These are phyloP conservation scores for Daldinia loculata DNA, from an alignment of 495 filamentous ascomycete species.

Conservation along the genomic window DNA sequence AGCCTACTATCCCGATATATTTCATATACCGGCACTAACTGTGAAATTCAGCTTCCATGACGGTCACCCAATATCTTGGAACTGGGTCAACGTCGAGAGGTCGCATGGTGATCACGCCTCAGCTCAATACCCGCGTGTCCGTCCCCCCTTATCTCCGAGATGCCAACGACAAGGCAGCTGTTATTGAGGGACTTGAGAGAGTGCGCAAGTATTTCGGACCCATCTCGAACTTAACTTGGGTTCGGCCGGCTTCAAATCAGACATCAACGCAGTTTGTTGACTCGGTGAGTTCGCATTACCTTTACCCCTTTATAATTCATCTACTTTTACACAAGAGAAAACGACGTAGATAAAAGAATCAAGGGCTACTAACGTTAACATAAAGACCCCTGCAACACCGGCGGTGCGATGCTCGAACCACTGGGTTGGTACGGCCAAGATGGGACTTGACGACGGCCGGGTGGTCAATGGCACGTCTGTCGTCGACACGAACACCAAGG, in stretches of 20 bases:
- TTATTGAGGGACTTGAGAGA: conserved; percentile 58
- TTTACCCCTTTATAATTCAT: background rate
- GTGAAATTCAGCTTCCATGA: conserved; percentile 49
- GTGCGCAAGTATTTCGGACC: conserved; percentile 58
- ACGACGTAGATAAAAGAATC: background rate
- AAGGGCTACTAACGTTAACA: background rate
- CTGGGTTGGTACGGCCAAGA: conserved; percentile 64
- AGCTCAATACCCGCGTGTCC: conserved; percentile 57
- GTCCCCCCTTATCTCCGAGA: conserved; percentile 55
- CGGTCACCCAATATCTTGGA: conserved; percentile 64
- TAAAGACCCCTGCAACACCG: conserved; percentile 47
- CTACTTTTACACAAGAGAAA: background rate
- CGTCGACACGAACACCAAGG: conserved; percentile 64
- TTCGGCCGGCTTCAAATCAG: conserved; percentile 57
- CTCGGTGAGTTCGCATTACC: conserved; percentile 23
- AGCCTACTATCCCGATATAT: conserved; percentile 4
- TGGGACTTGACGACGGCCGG: conserved; percentile 64
- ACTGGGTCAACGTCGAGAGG: conserved; percentile 62
- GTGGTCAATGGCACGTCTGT: conserved; percentile 61
- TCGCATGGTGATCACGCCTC: conserved; percentile 57
- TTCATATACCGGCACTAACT: background rate
- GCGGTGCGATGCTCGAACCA: conserved; percentile 52
- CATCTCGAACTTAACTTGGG: conserved; percentile 59
- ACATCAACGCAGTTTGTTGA: conserved; percentile 61
- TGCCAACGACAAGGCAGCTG: conserved; percentile 47